Evolutionary conservation across 768 basidiomycete genomes (phyloP).

Genomic region (Gautieria morchelliformis): DNA sequence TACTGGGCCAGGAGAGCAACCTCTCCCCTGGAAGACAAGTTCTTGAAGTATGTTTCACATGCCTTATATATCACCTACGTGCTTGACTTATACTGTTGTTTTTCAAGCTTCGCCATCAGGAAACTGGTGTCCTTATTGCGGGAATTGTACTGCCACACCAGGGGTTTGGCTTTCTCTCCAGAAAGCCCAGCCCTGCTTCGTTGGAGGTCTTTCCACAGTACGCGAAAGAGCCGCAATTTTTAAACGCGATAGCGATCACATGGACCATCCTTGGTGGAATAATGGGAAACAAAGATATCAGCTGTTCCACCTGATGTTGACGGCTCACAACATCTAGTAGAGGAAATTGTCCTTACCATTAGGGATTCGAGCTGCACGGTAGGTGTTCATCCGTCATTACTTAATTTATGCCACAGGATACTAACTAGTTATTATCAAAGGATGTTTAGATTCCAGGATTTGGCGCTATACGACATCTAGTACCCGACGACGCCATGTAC

Average conservation of each 20-base stretch:
- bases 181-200: neutral
- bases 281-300: neutral
- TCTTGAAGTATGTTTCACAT: slow-evolving; percentile 1
- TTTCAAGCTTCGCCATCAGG: neutral
- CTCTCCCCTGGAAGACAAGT: slow-evolving; percentile 2
- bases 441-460: too few species aligned
- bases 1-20: neutral
- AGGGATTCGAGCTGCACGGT: too few species aligned
- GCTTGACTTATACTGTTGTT: neutral
- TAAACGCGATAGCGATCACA: slow-evolving; percentile 2
- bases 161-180: neutral
- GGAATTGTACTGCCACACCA: neutral
- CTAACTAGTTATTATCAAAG: too few species aligned
- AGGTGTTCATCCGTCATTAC: too few species aligned
- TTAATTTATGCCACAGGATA: too few species aligned
- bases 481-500: too few species aligned
- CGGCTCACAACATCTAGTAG: too few species aligned
- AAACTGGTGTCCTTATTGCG: neutral
- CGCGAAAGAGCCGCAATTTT: neutral
- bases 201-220: neutral
- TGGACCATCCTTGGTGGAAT: slow-evolving; percentile 5
- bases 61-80: neutral
- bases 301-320: neutral
- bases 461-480: too few species aligned
- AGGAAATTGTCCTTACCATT: too few species aligned